Percentiles rank a stretch among this genome's conserved stretches.
Conservation (phyloP, 176 grass and related monocot genomes). For the Phoenix dactylifera region DNA sequence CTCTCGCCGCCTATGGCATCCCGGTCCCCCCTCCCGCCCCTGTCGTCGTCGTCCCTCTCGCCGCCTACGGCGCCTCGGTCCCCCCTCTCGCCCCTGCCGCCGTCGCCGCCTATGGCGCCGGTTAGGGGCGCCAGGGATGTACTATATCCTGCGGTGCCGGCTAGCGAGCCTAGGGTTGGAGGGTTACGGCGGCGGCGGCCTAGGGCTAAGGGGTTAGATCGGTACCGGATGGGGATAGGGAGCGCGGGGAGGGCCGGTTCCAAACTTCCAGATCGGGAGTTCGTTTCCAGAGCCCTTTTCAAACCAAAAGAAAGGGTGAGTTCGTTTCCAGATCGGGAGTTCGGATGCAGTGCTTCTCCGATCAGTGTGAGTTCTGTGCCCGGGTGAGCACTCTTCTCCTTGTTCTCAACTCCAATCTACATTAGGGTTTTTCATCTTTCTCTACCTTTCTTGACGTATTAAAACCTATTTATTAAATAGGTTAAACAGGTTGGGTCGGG, state of each 20-base stretch:
- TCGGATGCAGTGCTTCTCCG: no score
- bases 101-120: no score
- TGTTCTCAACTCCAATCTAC: neutral
- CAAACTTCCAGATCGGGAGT: neutral
- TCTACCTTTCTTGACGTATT: neutral
- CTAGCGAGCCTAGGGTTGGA: neutral
- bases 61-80: slow-evolving; percentile 10
- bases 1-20: slow-evolving; percentile 26
- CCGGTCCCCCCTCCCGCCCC: neutral
- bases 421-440: neutral
- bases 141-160: neutral
- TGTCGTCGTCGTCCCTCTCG: neutral
- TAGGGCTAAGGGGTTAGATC: no score
- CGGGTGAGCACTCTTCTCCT: slow-evolving; percentile 1
- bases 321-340: no score
- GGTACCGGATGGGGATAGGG: neutral
- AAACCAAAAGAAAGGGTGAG: no score
- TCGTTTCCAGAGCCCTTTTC: slow-evolving; percentile 27
- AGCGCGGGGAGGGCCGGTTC: slow-evolving; percentile 1
- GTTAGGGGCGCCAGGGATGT: no score
- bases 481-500: no score
- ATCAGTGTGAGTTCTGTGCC: slow-evolving; percentile 28
- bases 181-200: no score
- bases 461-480: no score
- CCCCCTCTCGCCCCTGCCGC: no score